Percentiles rank a stretch among this genome's conserved stretches.
Conservation (phyloP, 345 rosid genomes). For the Syzygium oleosum region DNA sequence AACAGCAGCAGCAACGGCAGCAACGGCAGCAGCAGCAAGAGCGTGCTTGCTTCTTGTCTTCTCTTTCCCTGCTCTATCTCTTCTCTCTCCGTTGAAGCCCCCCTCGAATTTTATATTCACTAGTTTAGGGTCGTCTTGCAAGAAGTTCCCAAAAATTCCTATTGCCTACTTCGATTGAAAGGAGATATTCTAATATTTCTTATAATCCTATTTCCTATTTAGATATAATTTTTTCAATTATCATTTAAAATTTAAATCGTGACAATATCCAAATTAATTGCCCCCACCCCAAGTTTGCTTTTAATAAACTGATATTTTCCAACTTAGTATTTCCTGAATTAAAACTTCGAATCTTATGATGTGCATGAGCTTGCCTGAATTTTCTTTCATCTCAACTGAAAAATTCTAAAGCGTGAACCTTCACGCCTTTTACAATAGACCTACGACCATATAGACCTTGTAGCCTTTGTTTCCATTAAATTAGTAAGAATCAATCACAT, state of each 20-base stretch:
- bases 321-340: too few species aligned
- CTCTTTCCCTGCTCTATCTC: fast-evolving
- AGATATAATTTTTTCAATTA: not conserved
- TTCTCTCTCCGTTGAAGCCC: not conserved
- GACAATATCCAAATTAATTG: not conserved
- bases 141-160: not conserved
- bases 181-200: not conserved
- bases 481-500: too few species aligned
- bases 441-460: too few species aligned
- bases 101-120: not conserved
- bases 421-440: too few species aligned
- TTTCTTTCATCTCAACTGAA: too few species aligned
- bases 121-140: not conserved
- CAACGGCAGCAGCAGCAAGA: not conserved
- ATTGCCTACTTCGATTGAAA: not conserved
- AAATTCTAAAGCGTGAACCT: too few species aligned
- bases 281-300: not conserved
- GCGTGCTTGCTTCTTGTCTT: not conserved
- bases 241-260: too few species aligned
- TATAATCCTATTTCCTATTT: too few species aligned
- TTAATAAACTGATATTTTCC: not conserved
- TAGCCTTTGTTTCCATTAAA: too few species aligned
- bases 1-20: not conserved
- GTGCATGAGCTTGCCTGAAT: too few species aligned
- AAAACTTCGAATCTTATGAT: fast-evolving